Base-by-base conservation (phyloP, 179 eudicot genomes). In the Camellia oleifera region DNA sequence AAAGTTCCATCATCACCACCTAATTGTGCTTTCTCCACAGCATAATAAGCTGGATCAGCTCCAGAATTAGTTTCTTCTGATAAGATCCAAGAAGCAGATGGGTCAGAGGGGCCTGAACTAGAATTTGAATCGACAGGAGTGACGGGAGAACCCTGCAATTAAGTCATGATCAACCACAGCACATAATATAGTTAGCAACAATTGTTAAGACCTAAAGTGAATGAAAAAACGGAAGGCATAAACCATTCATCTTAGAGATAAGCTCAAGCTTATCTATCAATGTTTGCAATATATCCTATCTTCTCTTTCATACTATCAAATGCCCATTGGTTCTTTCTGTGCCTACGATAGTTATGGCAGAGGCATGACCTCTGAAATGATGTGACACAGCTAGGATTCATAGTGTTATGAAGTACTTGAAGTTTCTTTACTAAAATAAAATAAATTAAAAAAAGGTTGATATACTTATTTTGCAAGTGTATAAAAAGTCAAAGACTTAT, bases 121-220 rank as follows among this genome's bases (percentile, higher is more conserved):
- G 91, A 86, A 74, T 88, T 80, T 75, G 91, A 88, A 76, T 87
- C 86, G 71, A 84, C 83, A 76, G 93, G 88, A 7, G 88, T 85
- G 45, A 76, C 81, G 54, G 98, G 93, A 84, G 97, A 89, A 81
- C 87, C 89, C 89, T 92, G 95, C 84, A 85, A 50, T 87, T 88
- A 86, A 26, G 80, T 74, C 67, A 79, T 61, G 77, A 78, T 82
- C 56, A 84, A 69, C 83, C 64, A 79, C 58, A 78, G 32, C 66
- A 68, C 70, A 69, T 69, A 60, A 76, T 73, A 75, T 71, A 72
- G 80, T 78, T 40, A 62, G 76, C 66, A 80, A 5, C 53, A 45
- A 46, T 46, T 60, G 23, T 60, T 20, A 61, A 20, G 40, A 69
- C 67, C 23, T 69, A 50, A 79, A 52, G 65, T 79, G 71, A 64